Percentiles rank a stretch among this genome's conserved stretches.
Conservation (phyloP, 23 red algal species). For the Agarophyton chilense region DNA sequence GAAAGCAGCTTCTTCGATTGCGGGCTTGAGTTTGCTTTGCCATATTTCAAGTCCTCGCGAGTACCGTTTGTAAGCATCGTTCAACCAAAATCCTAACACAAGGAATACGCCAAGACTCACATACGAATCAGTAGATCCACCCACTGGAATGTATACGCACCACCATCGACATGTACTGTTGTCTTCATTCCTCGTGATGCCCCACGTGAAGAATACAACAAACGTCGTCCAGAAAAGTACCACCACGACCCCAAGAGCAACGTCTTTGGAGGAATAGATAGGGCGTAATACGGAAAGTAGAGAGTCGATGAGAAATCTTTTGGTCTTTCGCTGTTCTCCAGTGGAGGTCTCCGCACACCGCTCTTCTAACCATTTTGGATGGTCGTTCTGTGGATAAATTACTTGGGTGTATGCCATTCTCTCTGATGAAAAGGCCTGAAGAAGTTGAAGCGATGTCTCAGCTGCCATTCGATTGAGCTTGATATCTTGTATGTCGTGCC, state of each 20-base stretch:
- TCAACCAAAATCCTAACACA: slow-evolving; percentile 52
- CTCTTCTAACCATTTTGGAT: slow-evolving; percentile 27
- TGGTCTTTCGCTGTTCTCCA: neutral
- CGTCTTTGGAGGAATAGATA: neutral
- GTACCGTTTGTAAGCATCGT: slow-evolving; percentile 54
- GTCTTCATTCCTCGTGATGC: slow-evolving; percentile 1
- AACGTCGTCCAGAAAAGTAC: neutral
- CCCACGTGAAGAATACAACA: slow-evolving; percentile 22
- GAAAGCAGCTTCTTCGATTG: slow-evolving; percentile 20
- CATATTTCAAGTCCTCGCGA: slow-evolving; percentile 37
- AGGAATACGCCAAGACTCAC: slow-evolving; percentile 47
- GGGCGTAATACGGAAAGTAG: neutral
- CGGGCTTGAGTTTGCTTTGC: slow-evolving; percentile 14
- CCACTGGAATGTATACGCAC: slow-evolving; percentile 49
- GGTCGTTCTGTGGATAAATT: neutral
- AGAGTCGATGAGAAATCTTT: neutral
- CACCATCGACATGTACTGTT: slow-evolving; percentile 30
- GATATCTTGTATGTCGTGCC: slow-evolving; percentile 45
- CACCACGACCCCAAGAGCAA: neutral
- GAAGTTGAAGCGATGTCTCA: slow-evolving; percentile 2
- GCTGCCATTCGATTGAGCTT: slow-evolving; percentile 51
- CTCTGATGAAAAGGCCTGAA: neutral
- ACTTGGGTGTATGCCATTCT: neutral
- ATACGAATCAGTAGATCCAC: slow-evolving; percentile 12
- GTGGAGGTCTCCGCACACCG: neutral